Evolutionary conservation across 345 rosid genomes (phyloP).

Genomic region (Syzygium oleosum): DNA sequence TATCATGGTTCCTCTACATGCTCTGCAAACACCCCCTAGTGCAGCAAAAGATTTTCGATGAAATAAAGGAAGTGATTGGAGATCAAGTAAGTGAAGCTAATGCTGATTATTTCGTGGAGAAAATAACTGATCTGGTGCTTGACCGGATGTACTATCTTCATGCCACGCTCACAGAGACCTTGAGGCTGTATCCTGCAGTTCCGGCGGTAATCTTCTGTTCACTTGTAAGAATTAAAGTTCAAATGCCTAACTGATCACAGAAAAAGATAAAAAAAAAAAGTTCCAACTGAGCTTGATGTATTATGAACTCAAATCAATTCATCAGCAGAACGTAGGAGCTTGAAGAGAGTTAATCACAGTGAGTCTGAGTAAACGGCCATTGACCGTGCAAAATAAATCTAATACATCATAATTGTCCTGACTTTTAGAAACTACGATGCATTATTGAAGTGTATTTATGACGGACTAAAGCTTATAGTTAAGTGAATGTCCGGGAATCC

Average conservation of each 20-base stretch:
- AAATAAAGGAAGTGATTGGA: slow-evolving; percentile 34
- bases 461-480: not conserved
- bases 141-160: slow-evolving; percentile 75
- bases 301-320: not conserved
- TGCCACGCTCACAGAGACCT: slow-evolving; percentile 67
- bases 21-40: slow-evolving; percentile 64
- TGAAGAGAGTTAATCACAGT: too few species aligned
- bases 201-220: slow-evolving; percentile 34
- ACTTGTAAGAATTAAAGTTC: not conserved
- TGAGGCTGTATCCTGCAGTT: slow-evolving; percentile 60
- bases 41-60: slow-evolving; percentile 55
- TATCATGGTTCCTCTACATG: slow-evolving; percentile 72
- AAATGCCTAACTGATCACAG: not conserved
- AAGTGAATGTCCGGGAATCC: not conserved
- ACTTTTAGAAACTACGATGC: not conserved
- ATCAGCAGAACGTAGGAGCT: not conserved
- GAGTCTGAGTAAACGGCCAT: too few species aligned
- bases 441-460: not conserved
- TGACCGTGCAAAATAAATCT: too few species aligned
- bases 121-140: slow-evolving; percentile 34
- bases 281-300: not conserved
- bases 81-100: slow-evolving; percentile 2
- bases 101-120: slow-evolving; percentile 27
- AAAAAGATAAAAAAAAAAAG: not conserved
- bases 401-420: not conserved